phyloP scores from a whole-genome alignment of 805 yeast species.

The Ogataea pini region DNA sequence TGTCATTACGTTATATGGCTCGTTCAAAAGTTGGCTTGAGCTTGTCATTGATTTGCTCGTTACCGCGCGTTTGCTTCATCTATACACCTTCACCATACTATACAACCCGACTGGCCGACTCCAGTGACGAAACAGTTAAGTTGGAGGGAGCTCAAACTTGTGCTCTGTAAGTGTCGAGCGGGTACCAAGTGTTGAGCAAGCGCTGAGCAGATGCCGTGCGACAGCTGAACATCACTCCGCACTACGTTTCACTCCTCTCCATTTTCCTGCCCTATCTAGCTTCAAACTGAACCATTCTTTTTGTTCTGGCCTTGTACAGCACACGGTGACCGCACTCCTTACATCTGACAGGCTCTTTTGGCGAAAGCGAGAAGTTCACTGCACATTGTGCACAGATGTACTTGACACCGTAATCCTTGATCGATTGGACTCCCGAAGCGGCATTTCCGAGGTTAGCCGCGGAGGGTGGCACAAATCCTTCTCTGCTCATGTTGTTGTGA shows the following conservation, averaged over 20 bases:
- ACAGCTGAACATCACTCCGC: too few relatives aligned
- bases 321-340: constrained; percentile 99
- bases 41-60: background rate
- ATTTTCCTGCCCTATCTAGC: constrained; percentile 51
- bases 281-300: constrained; percentile 91
- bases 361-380: constrained; percentile 77
- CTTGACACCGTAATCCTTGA: constrained; percentile 78
- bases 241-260: background rate
- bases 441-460: constrained; percentile 76
- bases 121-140: too few relatives aligned
- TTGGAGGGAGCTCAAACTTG: too few relatives aligned
- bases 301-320: constrained; percentile 93
- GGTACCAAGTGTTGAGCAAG: too few relatives aligned
- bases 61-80: background rate
- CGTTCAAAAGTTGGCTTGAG: background rate
- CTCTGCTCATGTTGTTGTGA: constrained; percentile 52
- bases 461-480: constrained; percentile 84
- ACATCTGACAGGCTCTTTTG: constrained; percentile 96
- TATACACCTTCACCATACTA: background rate
- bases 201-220: too few relatives aligned
- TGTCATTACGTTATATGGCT: too few relatives aligned
- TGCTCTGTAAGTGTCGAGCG: too few relatives aligned
- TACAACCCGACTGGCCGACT: background rate
- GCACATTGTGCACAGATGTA: constrained; percentile 98
- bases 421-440: constrained; percentile 72